Evolutionary conservation across 1,139 yeast species (phyloP).

Genomic region (Yamadazyma taylorii): DNA sequence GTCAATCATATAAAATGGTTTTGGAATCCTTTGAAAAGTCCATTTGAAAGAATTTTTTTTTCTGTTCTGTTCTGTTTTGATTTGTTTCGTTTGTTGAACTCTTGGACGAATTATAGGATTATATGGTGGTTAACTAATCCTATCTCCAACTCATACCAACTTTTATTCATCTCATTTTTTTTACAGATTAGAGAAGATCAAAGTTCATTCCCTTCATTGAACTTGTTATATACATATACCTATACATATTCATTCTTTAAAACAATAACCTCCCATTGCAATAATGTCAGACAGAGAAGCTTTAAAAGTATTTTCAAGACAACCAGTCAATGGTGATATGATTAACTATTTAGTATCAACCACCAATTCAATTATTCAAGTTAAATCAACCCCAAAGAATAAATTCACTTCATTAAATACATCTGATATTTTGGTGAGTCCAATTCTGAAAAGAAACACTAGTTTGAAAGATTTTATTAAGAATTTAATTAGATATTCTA

Average conservation of each 20-base stretch:
- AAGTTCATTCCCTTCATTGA: conserved; percentile 1
- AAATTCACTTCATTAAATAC: conserved; percentile 7
- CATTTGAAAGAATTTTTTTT: too few relatives aligned
- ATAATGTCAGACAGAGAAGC: conserved; percentile 57
- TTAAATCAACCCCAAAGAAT: conserved; percentile 25
- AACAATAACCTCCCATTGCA: too few relatives aligned
- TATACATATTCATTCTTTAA: too few relatives aligned
- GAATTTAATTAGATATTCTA: conserved; percentile 71
- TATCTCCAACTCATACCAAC: too few relatives aligned
- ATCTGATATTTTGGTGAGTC: conserved; percentile 22
- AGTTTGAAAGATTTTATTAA: conserved; percentile 64
- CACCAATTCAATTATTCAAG: conserved; percentile 74
- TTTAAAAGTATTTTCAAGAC: conserved; percentile 68
- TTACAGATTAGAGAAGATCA: neutral
- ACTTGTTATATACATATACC: too few relatives aligned
- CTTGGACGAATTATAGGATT: too few relatives aligned
- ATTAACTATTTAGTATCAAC: conserved; percentile 76
- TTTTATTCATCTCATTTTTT: too few relatives aligned
- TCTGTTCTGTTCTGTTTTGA: too few relatives aligned
- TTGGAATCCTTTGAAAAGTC: too few relatives aligned
- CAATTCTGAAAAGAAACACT: conserved; percentile 23
- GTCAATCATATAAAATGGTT: too few relatives aligned
- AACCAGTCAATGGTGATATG: conserved; percentile 79
- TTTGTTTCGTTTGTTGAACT: too few relatives aligned
- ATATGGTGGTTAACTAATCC: too few relatives aligned